A percentile compares a stretch with the other conserved stretches of the same genome.
Evolutionary conservation across 805 yeast species (phyloP).

Genomic region (Clavispora asparagi): DNA sequence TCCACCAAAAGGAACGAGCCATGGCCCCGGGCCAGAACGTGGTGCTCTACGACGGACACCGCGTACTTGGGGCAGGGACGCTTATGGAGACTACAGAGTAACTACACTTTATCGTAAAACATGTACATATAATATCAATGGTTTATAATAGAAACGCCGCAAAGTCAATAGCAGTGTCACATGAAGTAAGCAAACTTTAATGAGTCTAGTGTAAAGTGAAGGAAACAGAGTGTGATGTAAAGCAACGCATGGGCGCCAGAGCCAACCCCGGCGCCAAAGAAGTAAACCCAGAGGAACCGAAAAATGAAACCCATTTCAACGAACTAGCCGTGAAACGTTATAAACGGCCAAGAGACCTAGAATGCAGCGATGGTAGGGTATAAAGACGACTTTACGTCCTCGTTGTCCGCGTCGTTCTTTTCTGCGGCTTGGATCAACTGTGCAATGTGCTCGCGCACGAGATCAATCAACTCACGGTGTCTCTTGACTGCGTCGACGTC

Average conservation of each 20-base stretch:
- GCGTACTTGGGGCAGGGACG: conserved; percentile 47
- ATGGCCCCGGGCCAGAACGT: conserved; percentile 88
- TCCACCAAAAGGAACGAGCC: conserved; percentile 54
- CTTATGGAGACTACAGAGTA: conserved; percentile 3
- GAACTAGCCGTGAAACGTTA: neutral
- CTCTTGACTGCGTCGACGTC: conserved; percentile 24
- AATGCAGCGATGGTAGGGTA: conserved; percentile 41
- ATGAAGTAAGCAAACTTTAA: too few relatives aligned
- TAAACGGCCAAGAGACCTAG: conserved; percentile 9
- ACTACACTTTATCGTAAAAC: neutral
- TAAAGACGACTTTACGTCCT: conserved; percentile 10
- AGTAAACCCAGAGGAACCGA: neutral
- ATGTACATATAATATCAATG: conserved; percentile 1
- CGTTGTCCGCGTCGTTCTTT: neutral
- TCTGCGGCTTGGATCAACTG: conserved; percentile 11
- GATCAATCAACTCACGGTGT: conserved; percentile 31
- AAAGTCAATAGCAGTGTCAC: too few relatives aligned
- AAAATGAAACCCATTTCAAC: neutral
- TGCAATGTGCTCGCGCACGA: conserved; percentile 30
- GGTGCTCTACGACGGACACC: conserved; percentile 62
- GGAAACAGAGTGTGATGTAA: neutral
- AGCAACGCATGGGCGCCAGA: neutral
- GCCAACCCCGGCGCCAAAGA: neutral
- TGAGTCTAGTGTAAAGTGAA: too few relatives aligned
- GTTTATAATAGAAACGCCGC: neutral